Evolutionary conservation across 495 filamentous ascomycete species (phyloP).

Genomic region (Aspergillus mulundensis): DNA sequence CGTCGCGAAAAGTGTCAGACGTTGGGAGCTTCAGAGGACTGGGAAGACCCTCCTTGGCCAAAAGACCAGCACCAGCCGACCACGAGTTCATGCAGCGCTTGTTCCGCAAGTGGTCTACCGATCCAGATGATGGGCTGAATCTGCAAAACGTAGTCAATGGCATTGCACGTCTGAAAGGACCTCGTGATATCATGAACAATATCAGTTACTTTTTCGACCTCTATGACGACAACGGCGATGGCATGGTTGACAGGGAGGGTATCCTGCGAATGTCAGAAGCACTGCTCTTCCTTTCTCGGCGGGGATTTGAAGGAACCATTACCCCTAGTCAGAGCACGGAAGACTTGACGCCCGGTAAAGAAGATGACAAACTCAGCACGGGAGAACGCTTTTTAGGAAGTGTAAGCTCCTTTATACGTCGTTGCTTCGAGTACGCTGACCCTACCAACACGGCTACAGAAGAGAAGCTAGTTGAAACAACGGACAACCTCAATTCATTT

Average conservation of each 20-base stretch:
- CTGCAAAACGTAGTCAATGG: slow-evolving; percentile 90
- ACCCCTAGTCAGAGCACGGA: slow-evolving; percentile 46
- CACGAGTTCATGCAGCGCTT: slow-evolving; percentile 93
- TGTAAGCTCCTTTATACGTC: slow-evolving; percentile 88
- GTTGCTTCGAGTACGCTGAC: slow-evolving; percentile 98
- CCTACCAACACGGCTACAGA: slow-evolving; percentile 58
- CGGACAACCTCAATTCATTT: slow-evolving; percentile 58
- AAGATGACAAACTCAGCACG: slow-evolving; percentile 38
- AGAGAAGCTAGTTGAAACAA: slow-evolving; percentile 26
- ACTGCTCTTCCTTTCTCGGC: slow-evolving; percentile 82
- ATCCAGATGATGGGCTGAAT: slow-evolving; percentile 68
- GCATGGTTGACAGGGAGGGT: slow-evolving; percentile 92
- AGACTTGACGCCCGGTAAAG: slow-evolving; percentile 26
- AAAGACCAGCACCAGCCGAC: slow-evolving; percentile 76
- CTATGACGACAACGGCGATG: slow-evolving; percentile 89
- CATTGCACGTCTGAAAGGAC: slow-evolving; percentile 84
- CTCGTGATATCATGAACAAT: slow-evolving; percentile 90
- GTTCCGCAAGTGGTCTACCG: slow-evolving; percentile 82
- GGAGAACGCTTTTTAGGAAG: slow-evolving; percentile 86
- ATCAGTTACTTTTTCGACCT: slow-evolving; percentile 98
- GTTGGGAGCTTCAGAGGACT: slow-evolving; percentile 46
- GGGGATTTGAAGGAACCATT: slow-evolving; percentile 73
- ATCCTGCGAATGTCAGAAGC: slow-evolving; percentile 94
- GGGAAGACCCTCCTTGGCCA: slow-evolving; percentile 64
- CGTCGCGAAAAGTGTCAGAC: slow-evolving; percentile 52